Evolutionary conservation across 441 rosid species (phyloP).

Genomic region (Jatropha podagrica): DNA sequence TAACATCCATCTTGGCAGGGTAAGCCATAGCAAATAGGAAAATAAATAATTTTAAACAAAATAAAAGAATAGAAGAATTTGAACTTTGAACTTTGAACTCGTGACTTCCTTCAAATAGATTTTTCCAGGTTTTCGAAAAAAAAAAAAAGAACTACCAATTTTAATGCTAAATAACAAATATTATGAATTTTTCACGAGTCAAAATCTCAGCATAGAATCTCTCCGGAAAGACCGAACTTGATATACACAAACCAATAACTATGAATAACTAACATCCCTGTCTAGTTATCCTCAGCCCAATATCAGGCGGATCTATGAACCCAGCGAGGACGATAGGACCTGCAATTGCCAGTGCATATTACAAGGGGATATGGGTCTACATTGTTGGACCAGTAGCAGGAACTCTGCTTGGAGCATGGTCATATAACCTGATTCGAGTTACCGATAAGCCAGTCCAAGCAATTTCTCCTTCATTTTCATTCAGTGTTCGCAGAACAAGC

Average conservation of each 20-base stretch:
- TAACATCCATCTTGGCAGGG: constrained; percentile 66
- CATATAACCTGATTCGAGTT: constrained; percentile 40
- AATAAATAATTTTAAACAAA: no score
- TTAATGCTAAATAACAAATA: no score
- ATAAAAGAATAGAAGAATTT: no score
- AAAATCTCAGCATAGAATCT: no score
- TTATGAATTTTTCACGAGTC: no score
- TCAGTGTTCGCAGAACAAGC: constrained; percentile 30
- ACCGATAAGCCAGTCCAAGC: constrained; percentile 31
- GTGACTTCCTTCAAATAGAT: no score
- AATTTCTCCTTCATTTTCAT: constrained; percentile 30
- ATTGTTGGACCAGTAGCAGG: constrained; percentile 53
- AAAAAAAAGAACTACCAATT: no score
- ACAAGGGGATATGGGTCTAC: constrained; percentile 60
- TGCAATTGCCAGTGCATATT: constrained; percentile 57
- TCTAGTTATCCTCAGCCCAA: constrained; percentile 39
- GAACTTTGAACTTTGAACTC: no score
- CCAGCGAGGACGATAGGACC: constrained; percentile 68
- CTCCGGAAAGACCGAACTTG: not conserved
- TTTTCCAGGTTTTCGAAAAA: no score
- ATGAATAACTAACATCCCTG: constrained; percentile 19
- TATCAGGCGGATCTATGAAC: constrained; percentile 72
- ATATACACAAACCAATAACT: not conserved
- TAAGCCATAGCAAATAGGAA: constrained; percentile 21
- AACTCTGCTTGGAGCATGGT: constrained; percentile 48